Evolutionary conservation across 352 stramenopile genomes (phyloP).

Genomic region (Globisporangium barbulae): DNA sequence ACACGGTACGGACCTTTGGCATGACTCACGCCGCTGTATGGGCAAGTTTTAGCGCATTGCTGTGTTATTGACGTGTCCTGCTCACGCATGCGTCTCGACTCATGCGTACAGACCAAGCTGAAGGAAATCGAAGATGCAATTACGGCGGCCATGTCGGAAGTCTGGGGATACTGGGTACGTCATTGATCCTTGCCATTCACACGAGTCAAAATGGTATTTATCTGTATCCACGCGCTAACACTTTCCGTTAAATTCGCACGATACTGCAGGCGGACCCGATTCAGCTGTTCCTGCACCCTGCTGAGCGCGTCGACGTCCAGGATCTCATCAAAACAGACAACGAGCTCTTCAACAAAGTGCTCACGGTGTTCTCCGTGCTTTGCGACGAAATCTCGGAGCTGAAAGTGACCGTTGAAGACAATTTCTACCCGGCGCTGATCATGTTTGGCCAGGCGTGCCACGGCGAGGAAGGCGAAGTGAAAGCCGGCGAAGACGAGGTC

Average conservation of each 20-base stretch:
- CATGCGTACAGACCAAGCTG: conserved; percentile 55
- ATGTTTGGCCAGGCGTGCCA: conserved; percentile 86
- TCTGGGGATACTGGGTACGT: conserved; percentile 86
- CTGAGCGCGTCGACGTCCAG: conserved; percentile 84
- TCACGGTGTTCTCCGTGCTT: conserved; percentile 87
- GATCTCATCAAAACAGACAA: conserved; percentile 89
- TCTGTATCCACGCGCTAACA: not conserved
- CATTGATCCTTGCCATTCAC: not conserved
- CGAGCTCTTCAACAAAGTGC: conserved; percentile 87
- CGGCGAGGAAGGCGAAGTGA: conserved; percentile 65
- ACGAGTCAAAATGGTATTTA: not conserved
- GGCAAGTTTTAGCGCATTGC: not conserved
- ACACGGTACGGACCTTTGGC: conserved; percentile 45
- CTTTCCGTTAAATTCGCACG: not conserved
- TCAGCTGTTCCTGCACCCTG: conserved; percentile 76
- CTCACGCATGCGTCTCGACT: not conserved
- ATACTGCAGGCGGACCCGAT: conserved; percentile 73
- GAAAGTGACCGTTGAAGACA: conserved; percentile 87
- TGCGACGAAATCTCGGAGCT: conserved; percentile 90
- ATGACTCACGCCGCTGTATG: not conserved
- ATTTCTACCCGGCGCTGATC: conserved; percentile 86
- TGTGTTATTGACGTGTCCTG: not conserved
- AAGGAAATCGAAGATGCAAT: conserved; percentile 88
- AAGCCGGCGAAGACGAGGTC: conserved; percentile 76
- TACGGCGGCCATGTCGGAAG: conserved; percentile 84